A percentile compares a stretch with the other conserved stretches of the same genome.
These are phyloP conservation scores for Euphrasia confusa DNA, from an alignment of 257 asterid genomes.

Conservation along the genomic window DNA sequence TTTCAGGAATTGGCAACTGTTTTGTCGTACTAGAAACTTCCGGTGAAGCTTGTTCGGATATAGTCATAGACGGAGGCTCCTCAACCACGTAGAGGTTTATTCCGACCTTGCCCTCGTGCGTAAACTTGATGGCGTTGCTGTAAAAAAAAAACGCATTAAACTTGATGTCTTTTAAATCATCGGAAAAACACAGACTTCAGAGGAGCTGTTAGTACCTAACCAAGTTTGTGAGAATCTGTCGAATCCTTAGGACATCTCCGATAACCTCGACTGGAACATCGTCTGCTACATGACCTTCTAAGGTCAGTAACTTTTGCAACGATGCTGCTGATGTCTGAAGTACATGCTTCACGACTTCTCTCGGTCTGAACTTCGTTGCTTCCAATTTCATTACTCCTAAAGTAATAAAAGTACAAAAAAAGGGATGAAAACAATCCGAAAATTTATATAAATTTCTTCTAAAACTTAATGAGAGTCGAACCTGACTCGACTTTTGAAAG, in stretches of 20 bases:
- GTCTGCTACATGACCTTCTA: slow-evolving; percentile 82
- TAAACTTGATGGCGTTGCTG: slow-evolving; percentile 89
- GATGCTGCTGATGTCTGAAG: slow-evolving; percentile 94
- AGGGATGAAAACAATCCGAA: background rate
- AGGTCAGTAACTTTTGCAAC: slow-evolving; percentile 58
- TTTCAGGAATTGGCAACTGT: slow-evolving; percentile 27
- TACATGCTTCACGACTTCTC: slow-evolving; percentile 92
- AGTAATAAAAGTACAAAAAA: background rate
- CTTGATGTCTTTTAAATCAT: no score
- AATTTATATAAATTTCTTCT: background rate
- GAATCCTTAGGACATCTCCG: slow-evolving; percentile 87
- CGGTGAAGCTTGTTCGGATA: slow-evolving; percentile 31
- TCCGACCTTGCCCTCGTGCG: slow-evolving; percentile 89
- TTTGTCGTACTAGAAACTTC: slow-evolving; percentile 16
- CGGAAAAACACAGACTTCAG: no score
- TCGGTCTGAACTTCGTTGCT: slow-evolving; percentile 83
- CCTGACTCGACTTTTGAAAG: slow-evolving; percentile 76
- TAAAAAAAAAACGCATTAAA: background rate
- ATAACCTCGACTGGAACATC: slow-evolving; percentile 88
- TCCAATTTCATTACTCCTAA: slow-evolving; percentile 90
- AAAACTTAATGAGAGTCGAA: slow-evolving; percentile 21
- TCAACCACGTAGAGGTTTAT: slow-evolving; percentile 63
- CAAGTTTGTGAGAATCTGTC: slow-evolving; percentile 88
- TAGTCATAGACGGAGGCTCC: slow-evolving; percentile 32
- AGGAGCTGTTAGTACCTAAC: slow-evolving; percentile 51